A percentile compares a stretch with the other conserved stretches of the same genome.
phyloP scores from a whole-genome alignment of 75 land plant genomes.

The Pseudotsuga menziesii region DNA sequence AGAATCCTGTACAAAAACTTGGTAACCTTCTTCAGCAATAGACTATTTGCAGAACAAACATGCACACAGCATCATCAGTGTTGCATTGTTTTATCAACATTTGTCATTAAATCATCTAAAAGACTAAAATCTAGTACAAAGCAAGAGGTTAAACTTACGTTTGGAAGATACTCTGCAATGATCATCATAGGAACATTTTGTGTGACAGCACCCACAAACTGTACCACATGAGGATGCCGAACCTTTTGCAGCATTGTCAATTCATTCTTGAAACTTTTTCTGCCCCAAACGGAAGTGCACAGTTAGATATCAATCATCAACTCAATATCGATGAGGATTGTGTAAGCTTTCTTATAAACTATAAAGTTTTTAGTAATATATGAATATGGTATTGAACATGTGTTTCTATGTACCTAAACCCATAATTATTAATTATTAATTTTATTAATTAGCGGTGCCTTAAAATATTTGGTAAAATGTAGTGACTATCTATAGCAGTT shows the following conservation, averaged over 20 bases:
- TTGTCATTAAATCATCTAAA: not conserved
- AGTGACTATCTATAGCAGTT: no score
- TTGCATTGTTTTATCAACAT: not conserved
- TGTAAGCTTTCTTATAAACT: not conserved
- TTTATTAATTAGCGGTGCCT: no score
- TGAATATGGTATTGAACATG: not conserved
- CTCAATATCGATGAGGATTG: not conserved
- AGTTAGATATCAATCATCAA: constrained; percentile 3
- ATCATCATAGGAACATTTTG: constrained; percentile 87
- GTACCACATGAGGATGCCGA: constrained; percentile 87
- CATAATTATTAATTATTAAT: no score
- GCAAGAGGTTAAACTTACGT: constrained; percentile 37
- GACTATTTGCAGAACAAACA: not conserved
- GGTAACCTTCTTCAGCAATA: not conserved
- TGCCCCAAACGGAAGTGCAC: constrained; percentile 14
- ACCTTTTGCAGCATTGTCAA: constrained; percentile 69
- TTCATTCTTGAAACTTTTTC: constrained; percentile 79
- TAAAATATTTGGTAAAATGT: no score
- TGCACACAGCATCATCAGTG: not conserved
- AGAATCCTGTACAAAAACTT: not conserved
- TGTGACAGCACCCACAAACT: constrained; percentile 92
- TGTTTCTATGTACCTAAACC: not conserved
- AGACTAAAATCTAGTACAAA: not conserved
- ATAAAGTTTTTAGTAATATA: not conserved
- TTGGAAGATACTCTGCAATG: constrained; percentile 72